A percentile compares a stretch with the other conserved stretches of the same genome.
These are phyloP conservation scores for Colletotrichum paranaense DNA, from an alignment of 2,329 filamentous ascomycete species.

Conservation along the genomic window DNA sequence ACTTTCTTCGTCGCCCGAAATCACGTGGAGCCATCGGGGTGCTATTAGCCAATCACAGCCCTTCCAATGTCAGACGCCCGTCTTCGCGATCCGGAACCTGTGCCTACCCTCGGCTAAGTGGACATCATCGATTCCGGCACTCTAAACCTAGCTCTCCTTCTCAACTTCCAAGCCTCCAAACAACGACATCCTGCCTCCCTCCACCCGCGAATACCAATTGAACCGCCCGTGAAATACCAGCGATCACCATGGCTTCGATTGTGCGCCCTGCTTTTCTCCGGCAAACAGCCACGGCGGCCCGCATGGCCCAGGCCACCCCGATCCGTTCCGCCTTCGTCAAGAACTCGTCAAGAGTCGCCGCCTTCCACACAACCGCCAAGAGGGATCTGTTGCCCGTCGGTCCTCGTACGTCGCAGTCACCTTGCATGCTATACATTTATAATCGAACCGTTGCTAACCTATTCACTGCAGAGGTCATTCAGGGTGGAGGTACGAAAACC, in stretches of 20 bases:
- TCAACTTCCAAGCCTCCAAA: constrained; percentile 31
- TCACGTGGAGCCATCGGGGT: constrained; percentile 34
- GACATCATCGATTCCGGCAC: constrained; percentile 47
- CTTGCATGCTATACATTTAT: neutral
- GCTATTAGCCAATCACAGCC: constrained; percentile 55
- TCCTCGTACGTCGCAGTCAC: constrained; percentile 74
- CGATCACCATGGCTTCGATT: constrained; percentile 65
- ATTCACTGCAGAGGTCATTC: constrained; percentile 70
- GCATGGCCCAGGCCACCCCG: constrained; percentile 47
- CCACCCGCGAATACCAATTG: constrained; percentile 28
- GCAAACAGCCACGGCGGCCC: constrained; percentile 59
- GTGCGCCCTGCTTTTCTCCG: constrained; percentile 66
- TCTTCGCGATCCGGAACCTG: neutral
- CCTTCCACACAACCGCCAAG: constrained; percentile 87
- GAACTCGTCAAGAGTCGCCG: constrained; percentile 69
- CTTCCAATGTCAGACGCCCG: constrained; percentile 48
- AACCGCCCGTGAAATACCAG: constrained; percentile 15
- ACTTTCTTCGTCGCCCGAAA: neutral
- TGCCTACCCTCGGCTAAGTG: constrained; percentile 56
- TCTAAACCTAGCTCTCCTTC: constrained; percentile 23
- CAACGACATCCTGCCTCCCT: constrained; percentile 12
- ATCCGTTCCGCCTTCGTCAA: constrained; percentile 39
- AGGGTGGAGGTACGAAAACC: constrained; percentile 74
- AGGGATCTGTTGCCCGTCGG: constrained; percentile 83
- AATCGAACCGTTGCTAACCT: constrained; percentile 53